Conservation (phyloP, 352 stramenopile species). For the Pythium guiyangense region DNA sequence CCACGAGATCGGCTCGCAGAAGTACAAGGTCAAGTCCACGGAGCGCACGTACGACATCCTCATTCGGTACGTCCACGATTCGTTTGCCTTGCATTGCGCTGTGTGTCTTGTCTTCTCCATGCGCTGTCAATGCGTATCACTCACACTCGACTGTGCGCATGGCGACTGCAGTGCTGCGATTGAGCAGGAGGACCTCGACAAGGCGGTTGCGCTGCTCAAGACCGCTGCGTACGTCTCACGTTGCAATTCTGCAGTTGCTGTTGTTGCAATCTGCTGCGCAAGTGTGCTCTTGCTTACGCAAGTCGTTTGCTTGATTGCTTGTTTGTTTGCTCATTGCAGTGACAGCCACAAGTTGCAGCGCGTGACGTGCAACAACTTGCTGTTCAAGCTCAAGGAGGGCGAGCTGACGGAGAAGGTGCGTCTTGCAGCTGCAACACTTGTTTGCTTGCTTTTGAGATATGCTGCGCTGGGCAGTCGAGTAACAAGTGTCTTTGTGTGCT, state of each 20-base stretch:
- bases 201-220: slow-evolving; percentile 67
- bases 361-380: slow-evolving; percentile 84
- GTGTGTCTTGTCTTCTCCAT: neutral
- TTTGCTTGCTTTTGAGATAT: neutral
- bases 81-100: neutral
- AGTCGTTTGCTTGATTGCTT: too few relatives aligned
- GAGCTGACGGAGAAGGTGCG: slow-evolving; percentile 63
- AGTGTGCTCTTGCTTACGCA: neutral
- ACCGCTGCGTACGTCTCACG: slow-evolving; percentile 56
- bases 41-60: slow-evolving; percentile 84
- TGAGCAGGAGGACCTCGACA: slow-evolving; percentile 67
- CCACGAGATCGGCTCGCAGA: slow-evolving; percentile 67
- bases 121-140: neutral
- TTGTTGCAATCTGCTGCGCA: slow-evolving; percentile 9
- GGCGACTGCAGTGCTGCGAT: slow-evolving; percentile 43
- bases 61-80: slow-evolving; percentile 37
- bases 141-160: neutral
- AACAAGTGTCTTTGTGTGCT: neutral
- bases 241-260: neutral
- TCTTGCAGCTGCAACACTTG: neutral
- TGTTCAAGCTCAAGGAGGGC: slow-evolving; percentile 82
- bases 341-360: slow-evolving; percentile 71
- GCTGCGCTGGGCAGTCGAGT: neutral
- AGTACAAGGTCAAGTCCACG: slow-evolving; percentile 83
- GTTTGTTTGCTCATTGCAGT: slow-evolving; percentile 15